These are phyloP conservation scores for Saccharomycopsis sp. DNA, from an alignment of 805 yeast genomes.

Conservation along the genomic window DNA sequence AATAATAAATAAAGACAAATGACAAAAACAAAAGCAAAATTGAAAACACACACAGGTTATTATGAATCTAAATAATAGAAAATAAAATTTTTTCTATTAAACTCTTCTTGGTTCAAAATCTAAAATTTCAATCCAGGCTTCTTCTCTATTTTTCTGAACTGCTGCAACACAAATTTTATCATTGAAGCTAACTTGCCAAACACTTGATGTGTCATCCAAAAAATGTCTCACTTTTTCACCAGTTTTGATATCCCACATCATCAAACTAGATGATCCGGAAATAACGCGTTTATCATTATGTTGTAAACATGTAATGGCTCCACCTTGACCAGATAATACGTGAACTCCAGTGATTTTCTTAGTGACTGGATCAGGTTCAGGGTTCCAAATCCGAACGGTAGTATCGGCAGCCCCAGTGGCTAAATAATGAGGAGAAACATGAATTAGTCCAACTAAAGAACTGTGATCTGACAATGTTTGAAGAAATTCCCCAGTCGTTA, in stretches of 20 bases:
- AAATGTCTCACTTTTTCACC: conserved; percentile 71
- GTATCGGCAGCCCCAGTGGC: conserved; percentile 97
- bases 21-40: too few species aligned
- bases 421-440: conserved; percentile 61
- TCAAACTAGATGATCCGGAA: conserved; percentile 88
- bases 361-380: conserved; percentile 55
- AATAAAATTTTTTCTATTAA: too few species aligned
- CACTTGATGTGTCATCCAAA: conserved; percentile 67
- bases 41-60: too few species aligned
- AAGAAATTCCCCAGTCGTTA: conserved; percentile 60
- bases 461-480: conserved; percentile 78
- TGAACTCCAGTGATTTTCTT: conserved; percentile 22
- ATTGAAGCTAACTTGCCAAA: conserved; percentile 92
- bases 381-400: conserved; percentile 88
- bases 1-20: too few species aligned
- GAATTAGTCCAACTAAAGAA: conserved; percentile 79
- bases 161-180: conserved; percentile 83
- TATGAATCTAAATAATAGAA: too few species aligned
- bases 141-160: conserved; percentile 60
- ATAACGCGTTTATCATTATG: conserved; percentile 77
- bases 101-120: conserved; percentile 65
- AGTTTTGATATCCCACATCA: conserved; percentile 69
- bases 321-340: conserved; percentile 65
- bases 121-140: conserved; percentile 72
- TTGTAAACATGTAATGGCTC: conserved; percentile 89